Evolutionary conservation across 2,329 filamentous ascomycete species (phyloP).

Genomic region (Microsporum ferrugineum): DNA sequence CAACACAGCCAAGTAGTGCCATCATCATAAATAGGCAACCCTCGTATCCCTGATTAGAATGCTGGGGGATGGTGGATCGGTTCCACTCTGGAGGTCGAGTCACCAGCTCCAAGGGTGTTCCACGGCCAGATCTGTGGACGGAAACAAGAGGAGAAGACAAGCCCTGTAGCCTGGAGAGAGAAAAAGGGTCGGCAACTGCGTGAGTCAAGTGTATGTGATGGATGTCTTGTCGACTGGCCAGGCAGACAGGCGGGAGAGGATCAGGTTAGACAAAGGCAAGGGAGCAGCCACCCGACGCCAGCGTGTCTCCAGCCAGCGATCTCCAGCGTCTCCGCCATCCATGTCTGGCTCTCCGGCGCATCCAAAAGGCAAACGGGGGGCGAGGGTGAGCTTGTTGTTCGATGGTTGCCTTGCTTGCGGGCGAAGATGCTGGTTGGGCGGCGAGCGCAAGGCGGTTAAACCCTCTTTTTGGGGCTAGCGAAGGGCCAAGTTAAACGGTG

Average conservation of each 20-base stretch:
- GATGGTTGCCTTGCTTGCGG: not conserved
- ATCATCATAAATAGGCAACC: not conserved
- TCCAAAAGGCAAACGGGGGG: not conserved
- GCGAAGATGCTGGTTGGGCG: not conserved
- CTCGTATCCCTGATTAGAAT: not conserved
- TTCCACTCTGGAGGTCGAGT: not conserved
- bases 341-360: not conserved
- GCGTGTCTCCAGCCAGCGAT: slow-evolving; percentile 1
- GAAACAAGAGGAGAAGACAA: not conserved
- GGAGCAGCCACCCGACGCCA: not conserved
- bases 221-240: not conserved
- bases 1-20: not conserved
- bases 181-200: not conserved
- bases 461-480: slow-evolving; percentile 1
- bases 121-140: not conserved
- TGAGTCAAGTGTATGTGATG: not conserved
- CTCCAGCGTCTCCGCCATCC: not conserved
- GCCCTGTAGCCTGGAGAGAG: not conserved
- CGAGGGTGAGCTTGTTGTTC: not conserved
- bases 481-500: not conserved
- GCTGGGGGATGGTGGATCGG: not conserved
- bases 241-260: not conserved
- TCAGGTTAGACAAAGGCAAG: not conserved
- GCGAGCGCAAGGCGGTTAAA: slow-evolving; percentile 2
- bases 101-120: not conserved